Conservation (phyloP, 768 basidiomycete species). For the Gelatoporia subvermispora region DNA sequence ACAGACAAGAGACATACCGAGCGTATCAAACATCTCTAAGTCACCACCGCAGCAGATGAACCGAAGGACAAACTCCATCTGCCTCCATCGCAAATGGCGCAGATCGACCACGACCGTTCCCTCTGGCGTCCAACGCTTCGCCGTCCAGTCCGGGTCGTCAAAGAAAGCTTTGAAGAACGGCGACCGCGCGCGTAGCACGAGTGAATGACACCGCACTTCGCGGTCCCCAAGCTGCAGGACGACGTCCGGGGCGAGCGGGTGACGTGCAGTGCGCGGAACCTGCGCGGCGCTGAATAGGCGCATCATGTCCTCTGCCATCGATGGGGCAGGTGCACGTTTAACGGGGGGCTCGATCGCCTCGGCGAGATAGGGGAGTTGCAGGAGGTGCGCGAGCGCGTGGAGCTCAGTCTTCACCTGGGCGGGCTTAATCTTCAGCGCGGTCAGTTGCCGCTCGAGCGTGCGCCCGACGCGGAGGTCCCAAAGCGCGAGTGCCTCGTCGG, state of each 20-base stretch:
- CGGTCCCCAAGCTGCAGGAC: slow-evolving; percentile 65
- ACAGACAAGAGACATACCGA: slow-evolving; percentile 43
- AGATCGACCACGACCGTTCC: slow-evolving; percentile 65
- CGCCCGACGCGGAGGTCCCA: slow-evolving; percentile 73
- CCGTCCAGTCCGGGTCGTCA: slow-evolving; percentile 78
- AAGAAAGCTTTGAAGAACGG: slow-evolving; percentile 84
- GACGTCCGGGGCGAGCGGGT: slow-evolving; percentile 56
- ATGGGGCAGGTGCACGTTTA: slow-evolving; percentile 47
- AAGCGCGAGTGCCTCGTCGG: slow-evolving; percentile 74
- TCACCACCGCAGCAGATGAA: slow-evolving; percentile 75
- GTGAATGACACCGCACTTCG: slow-evolving; percentile 63
- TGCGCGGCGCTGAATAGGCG: slow-evolving; percentile 43
- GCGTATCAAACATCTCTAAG: slow-evolving; percentile 61
- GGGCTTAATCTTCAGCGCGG: slow-evolving; percentile 36
- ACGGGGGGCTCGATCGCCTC: slow-evolving; percentile 54
- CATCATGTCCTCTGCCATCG: slow-evolving; percentile 46
- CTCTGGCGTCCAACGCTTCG: slow-evolving; percentile 43
- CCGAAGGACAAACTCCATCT: slow-evolving; percentile 69
- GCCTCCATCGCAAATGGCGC: slow-evolving; percentile 65
- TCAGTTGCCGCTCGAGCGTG: slow-evolving; percentile 37
- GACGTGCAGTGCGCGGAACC: not conserved
- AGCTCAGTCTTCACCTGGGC: slow-evolving; percentile 60
- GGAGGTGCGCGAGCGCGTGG: slow-evolving; percentile 45
- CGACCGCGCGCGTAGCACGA: slow-evolving; percentile 76
- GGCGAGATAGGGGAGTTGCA: slow-evolving; percentile 53